phyloP scores from a whole-genome alignment of 1,284 basidiomycete species.

The Erythrobasidium hasegawianum region DNA sequence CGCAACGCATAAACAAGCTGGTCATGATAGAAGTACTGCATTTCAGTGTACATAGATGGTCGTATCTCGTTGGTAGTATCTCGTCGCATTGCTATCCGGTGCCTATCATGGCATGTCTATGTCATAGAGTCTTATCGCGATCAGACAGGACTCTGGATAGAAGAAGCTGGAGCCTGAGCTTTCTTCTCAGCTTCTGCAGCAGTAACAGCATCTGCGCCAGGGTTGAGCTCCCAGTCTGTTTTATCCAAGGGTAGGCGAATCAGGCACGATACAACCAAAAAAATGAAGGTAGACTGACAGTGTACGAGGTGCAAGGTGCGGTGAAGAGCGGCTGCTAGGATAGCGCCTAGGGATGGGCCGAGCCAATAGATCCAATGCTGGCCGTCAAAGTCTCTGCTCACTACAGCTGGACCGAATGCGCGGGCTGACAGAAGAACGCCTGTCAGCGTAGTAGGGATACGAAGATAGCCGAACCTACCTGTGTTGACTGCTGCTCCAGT shows the following conservation, averaged over 20 bases:
- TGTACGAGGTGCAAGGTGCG: constrained; percentile 54
- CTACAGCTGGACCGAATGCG: constrained; percentile 39
- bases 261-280: too few relatives aligned
- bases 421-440: constrained; percentile 33
- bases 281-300: neutral
- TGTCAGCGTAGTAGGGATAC: neutral
- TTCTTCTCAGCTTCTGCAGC: constrained; percentile 9
- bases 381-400: constrained; percentile 51
- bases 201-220: constrained; percentile 53
- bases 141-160: too few relatives aligned
- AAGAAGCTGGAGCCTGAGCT: neutral
- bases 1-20: too few relatives aligned
- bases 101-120: too few relatives aligned
- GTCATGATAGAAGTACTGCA: too few relatives aligned
- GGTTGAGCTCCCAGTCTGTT: constrained; percentile 56
- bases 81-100: too few relatives aligned
- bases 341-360: constrained; percentile 60
- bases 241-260: too few relatives aligned
- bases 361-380: constrained; percentile 65
- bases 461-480: neutral
- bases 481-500: constrained; percentile 39
- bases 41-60: too few relatives aligned
- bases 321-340: constrained; percentile 60
- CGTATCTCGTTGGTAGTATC: too few relatives aligned
- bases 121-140: too few relatives aligned